Evolutionary conservation across 257 asterid species (phyloP).

Genomic region (Solanum medicagineum): DNA sequence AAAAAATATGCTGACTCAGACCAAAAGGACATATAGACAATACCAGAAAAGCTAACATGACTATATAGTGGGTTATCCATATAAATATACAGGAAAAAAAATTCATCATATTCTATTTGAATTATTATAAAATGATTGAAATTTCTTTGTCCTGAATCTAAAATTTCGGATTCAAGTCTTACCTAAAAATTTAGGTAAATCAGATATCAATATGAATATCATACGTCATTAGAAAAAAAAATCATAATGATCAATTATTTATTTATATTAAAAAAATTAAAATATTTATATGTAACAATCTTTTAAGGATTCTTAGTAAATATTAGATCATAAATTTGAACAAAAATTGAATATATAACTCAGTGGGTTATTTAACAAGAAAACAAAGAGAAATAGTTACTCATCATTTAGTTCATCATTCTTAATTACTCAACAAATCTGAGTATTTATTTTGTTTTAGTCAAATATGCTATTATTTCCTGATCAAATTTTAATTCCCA

Average conservation of each 20-base stretch:
- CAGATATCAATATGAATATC: too few relatives aligned
- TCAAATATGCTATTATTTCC: too few relatives aligned
- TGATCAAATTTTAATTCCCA: too few relatives aligned
- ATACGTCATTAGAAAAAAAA: not conserved
- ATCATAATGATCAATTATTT: not conserved
- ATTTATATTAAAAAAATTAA: not conserved
- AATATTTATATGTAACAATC: not conserved
- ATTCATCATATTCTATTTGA: too few relatives aligned
- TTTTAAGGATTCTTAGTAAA: not conserved
- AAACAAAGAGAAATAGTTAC: not conserved
- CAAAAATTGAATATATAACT: not conserved
- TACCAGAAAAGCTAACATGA: not conserved
- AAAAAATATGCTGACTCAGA: not conserved
- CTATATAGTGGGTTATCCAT: not conserved
- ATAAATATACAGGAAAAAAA: not conserved
- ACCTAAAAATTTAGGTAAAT: rapidly evolving
- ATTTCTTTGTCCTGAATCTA: too few relatives aligned
- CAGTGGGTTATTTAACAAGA: not conserved
- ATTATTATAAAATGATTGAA: too few relatives aligned
- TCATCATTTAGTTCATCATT: too few relatives aligned
- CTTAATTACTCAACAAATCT: too few relatives aligned
- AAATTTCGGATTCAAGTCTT: too few relatives aligned
- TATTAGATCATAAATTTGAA: not conserved
- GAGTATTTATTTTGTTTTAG: too few relatives aligned
- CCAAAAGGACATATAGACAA: not conserved